phyloP scores from a whole-genome alignment of 2,329 filamentous ascomycete genomes.

The Aspergillus udagawae region DNA sequence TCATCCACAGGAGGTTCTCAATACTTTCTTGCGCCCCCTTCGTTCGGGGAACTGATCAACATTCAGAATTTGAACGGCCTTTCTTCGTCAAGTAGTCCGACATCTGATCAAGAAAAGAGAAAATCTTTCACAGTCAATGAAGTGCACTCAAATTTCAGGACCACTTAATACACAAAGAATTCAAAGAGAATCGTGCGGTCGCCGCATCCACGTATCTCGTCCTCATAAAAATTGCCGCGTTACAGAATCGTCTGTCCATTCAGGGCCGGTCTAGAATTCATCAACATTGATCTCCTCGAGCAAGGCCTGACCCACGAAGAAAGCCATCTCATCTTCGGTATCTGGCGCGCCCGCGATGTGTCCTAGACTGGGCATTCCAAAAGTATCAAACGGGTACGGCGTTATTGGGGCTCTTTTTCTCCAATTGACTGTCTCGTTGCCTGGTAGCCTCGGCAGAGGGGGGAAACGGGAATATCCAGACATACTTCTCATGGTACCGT shows the following conservation, averaged over 20 bases:
- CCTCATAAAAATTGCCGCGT: background rate
- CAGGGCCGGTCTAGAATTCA: background rate
- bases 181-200: background rate
- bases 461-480: constrained; percentile 28
- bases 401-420: constrained; percentile 22
- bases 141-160: background rate
- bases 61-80: background rate
- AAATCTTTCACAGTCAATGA: background rate
- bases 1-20: background rate
- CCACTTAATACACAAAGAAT: background rate
- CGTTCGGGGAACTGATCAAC: background rate
- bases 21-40: background rate
- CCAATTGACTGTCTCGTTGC: constrained; percentile 31
- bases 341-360: constrained; percentile 4
- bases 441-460: constrained; percentile 27
- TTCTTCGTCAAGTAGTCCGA: background rate
- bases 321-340: constrained; percentile 9
- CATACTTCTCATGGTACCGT: constrained; percentile 26
- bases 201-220: background rate
- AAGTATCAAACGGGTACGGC: constrained; percentile 19
- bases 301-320: constrained; percentile 10
- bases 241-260: background rate
- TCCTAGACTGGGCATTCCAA: constrained; percentile 12
- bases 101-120: background rate
- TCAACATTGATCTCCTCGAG: constrained; percentile 14